A percentile compares a stretch with the other conserved stretches of the same genome.
phyloP scores from a whole-genome alignment of 202 grass and related monocot genomes.

The Carex arenaria region DNA sequence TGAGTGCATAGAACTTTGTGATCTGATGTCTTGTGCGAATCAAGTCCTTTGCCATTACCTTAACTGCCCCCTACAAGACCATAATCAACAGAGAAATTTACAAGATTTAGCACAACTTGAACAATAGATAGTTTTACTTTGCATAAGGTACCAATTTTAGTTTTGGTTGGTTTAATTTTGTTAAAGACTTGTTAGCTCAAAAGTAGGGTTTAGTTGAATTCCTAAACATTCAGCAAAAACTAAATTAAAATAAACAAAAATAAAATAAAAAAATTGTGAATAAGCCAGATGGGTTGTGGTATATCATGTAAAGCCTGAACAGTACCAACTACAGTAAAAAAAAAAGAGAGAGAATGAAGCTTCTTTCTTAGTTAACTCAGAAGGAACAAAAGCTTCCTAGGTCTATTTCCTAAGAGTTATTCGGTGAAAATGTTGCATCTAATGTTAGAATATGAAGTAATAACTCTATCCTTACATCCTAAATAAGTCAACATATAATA shows the following conservation, averaged over 20 bases:
- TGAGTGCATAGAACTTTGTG: slow-evolving; percentile 84
- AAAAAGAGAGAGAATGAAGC: neutral
- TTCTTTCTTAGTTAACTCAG: neutral
- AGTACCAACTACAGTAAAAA: neutral
- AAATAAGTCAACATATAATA: neutral
- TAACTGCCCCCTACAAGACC: slow-evolving; percentile 46
- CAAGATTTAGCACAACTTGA: neutral
- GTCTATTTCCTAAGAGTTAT: neutral
- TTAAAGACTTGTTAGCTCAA: neutral
- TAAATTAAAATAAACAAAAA: neutral
- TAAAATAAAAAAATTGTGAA: neutral
- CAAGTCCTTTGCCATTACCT: slow-evolving; percentile 84
- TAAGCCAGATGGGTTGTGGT: neutral
- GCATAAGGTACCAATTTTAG: neutral
- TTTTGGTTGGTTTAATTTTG: neutral
- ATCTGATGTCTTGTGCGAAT: slow-evolving; percentile 81
- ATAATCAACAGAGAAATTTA: slow-evolving; percentile 14
- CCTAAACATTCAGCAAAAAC: neutral
- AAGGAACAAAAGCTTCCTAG: neutral
- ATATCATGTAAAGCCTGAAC: neutral
- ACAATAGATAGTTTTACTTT: neutral
- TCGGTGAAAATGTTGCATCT: neutral
- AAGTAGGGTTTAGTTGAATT: neutral
- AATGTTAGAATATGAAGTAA: neutral
- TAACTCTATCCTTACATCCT: neutral